Base-by-base conservation (phyloP, 2,329 filamentous ascomycete genomes). In the Alternaria sp. region DNA sequence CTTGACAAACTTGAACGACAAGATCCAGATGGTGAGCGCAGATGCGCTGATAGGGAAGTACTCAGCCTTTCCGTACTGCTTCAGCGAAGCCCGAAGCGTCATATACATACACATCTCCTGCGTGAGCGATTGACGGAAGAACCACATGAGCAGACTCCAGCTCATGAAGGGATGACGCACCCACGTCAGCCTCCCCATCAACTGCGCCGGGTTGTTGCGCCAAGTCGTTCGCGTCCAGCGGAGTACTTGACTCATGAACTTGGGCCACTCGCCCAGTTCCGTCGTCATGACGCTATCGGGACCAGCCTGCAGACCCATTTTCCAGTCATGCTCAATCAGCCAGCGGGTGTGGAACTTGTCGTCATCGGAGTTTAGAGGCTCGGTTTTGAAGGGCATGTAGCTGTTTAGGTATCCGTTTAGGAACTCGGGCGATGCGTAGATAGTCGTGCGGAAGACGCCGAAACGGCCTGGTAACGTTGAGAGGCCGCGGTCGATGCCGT, bases 391-490 rank as follows among this genome's bases (percentile, higher is more conserved):
- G 0, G 36, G 36, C 36, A 40, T 40, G n/a, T 40, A 40, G 0
- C 2, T 3, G 15, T 49, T 49, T 8, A 49, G 8, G 3, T 49
- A 49, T 4, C 21, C 46, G 21, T 49, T 15, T 0, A 49, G 46
- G 10, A 49, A 49, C 46, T 49, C 17, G 2, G 21, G 21, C 0
- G 11, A 26, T 2, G 46, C 8, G 2, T 49, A 49, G 17, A 60
- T 60, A 0, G 46, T 8, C 1, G 40, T 54, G 13, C 50, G 50
- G 28, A 60, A 60, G 10, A 49, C 57, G 40, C 50, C 57, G 26
- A 60, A 60, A 13, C 57, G 57, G 17, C 58, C 44, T 40, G 51
- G 23, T 10, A 61, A 19, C 1, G 51, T 61, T 3, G 58, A 61
- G 0, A 61, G 7, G 5, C 58, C 50, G 9, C 57, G 17, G 17